These are phyloP conservation scores for Pleurotus tuoliensis DNA, from an alignment of 768 basidiomycete genomes.

Conservation along the genomic window DNA sequence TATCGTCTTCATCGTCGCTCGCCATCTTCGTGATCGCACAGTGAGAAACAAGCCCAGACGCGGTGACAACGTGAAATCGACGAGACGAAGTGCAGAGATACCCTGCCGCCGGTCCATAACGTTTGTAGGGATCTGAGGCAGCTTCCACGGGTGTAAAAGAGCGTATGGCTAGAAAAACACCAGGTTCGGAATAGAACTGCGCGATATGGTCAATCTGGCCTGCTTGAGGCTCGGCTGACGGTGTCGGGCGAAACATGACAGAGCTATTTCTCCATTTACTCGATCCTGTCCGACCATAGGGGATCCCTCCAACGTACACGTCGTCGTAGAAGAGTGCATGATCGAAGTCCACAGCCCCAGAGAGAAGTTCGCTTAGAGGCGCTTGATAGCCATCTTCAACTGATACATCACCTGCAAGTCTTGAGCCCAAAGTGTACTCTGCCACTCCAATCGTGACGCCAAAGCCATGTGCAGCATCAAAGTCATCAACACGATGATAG, in stretches of 20 bases:
- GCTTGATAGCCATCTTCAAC: not conserved
- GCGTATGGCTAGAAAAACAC: conserved; percentile 6
- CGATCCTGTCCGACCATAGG: conserved; percentile 9
- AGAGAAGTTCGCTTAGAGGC: not conserved
- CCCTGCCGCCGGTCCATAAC: conserved; percentile 11
- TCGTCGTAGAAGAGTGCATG: not conserved
- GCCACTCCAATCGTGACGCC: not conserved
- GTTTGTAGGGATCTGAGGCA: conserved; percentile 9
- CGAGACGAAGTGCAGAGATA: conserved; percentile 6
- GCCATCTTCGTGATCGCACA: conserved; percentile 3
- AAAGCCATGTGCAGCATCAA: not conserved
- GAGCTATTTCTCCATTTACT: conserved; percentile 7
- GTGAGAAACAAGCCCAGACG: conserved; percentile 10
- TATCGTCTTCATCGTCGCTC: not conserved
- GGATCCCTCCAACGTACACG: conserved; percentile 8
- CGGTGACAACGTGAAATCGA: not conserved
- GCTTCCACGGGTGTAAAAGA: not conserved
- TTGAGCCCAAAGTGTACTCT: not conserved
- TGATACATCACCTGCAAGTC: not conserved
- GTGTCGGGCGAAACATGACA: conserved; percentile 7
- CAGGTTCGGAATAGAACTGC: not conserved
- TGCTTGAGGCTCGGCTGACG: not conserved
- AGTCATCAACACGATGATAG: conserved; percentile 3
- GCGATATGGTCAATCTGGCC: conserved; percentile 5
- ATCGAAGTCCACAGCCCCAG: not conserved